Base-by-base conservation (phyloP, 441 rosid genomes). In the Pelargonium citronellum region DNA sequence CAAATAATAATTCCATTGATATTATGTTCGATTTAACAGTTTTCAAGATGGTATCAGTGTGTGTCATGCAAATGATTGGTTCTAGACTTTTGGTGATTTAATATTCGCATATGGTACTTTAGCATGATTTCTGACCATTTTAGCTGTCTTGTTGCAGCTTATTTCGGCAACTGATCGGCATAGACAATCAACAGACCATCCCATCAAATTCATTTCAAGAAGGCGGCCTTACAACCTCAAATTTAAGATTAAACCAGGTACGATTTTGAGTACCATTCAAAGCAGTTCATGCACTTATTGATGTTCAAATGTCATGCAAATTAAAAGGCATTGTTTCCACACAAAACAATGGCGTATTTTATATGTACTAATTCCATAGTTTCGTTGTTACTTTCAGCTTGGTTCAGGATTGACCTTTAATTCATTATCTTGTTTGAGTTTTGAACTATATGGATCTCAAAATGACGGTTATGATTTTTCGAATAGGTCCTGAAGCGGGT, bases 221-320 rank as follows among this genome's bases (percentile, higher is more conserved):
- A 86, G 91, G 75, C 89, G 72, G 64, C 92, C 92, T 0, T 73
- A 73, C 66, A 65, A 73, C 24, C 83, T 87, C 64, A 94, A 91
- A 79, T 91, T 94, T 78, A 94, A 94, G 89, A 89, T 91, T 60
- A 94, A 94, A 80, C 86, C 97, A 83, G 96, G 99, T 89, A 75
- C 37, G 19, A 27, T 49, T 53, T 65, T 58, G 49, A n/a, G 17
- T 58, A 53, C 8, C 17, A 53, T 34, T 34, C 60, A 53, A 53
- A 53, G 20, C 60, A 53, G 7, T 34, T 34, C 39, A 34, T 34
- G 39, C 39, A 34, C 39, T 4, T 34, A 4, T 34, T 34, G 39
- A 34, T 34, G 39, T 34, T 34, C 39, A 34, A 34, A 34, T 34
- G 6, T 34, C 39, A 5, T 34, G 39, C 7, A 34, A 34, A 5